phyloP scores from a whole-genome alignment of 1,284 basidiomycete genomes.

The Inonotus obliquus region DNA sequence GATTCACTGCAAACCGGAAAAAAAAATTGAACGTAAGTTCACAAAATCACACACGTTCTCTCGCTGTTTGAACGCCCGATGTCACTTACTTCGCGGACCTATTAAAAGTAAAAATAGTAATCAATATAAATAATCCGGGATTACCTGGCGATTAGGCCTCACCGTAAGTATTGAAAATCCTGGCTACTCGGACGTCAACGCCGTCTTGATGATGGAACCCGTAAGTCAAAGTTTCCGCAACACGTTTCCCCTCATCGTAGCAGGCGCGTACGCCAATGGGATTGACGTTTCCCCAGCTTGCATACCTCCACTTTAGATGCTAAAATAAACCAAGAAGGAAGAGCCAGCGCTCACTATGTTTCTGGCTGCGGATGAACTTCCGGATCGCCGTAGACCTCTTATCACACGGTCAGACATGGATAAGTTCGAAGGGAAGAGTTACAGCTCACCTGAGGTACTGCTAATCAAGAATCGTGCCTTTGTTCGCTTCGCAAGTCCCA shows the following conservation, averaged over 20 bases:
- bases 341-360: constrained; percentile 67
- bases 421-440: background rate
- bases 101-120: background rate
- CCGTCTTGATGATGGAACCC: constrained; percentile 92
- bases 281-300: constrained; percentile 97
- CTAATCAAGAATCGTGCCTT: constrained; percentile 96
- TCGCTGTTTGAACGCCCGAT: background rate
- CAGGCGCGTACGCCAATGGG: constrained; percentile 96
- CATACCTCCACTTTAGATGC: constrained; percentile 11
- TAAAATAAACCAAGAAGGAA: background rate
- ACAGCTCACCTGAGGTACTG: constrained; percentile 77
- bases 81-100: constrained; percentile 27
- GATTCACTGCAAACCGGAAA: constrained; percentile 71
- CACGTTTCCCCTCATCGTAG: constrained; percentile 97
- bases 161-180: constrained; percentile 93
- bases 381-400: constrained; percentile 96
- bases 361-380: constrained; percentile 95
- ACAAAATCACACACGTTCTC: background rate
- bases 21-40: background rate
- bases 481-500: constrained; percentile 95
- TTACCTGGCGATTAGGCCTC: constrained; percentile 20
- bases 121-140: background rate
- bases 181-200: constrained; percentile 92
- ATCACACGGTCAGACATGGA: constrained; percentile 5
- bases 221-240: constrained; percentile 92